These are phyloP conservation scores for Gyromitra esculenta DNA, from an alignment of 2,329 filamentous ascomycete genomes.

Conservation along the genomic window DNA sequence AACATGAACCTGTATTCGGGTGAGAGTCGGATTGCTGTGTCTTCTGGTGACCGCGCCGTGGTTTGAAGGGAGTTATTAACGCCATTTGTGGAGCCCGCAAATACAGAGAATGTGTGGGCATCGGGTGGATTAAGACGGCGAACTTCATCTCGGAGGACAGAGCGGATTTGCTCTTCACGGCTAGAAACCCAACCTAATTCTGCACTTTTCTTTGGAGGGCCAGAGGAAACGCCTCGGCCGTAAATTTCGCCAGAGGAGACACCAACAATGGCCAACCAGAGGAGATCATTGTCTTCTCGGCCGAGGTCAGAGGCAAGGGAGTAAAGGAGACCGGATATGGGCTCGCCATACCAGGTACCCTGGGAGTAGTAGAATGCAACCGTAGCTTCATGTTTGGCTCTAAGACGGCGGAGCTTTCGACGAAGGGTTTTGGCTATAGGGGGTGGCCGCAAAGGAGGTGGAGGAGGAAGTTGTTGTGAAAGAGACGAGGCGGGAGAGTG, in stretches of 20 bases:
- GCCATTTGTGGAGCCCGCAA: conserved; percentile 68
- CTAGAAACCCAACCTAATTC: conserved; percentile 67
- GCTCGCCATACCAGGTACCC: conserved; percentile 91
- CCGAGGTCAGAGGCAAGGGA: conserved; percentile 93
- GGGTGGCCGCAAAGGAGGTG: conserved; percentile 60
- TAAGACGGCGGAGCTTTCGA: conserved; percentile 76
- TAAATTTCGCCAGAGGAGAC: conserved; percentile 94
- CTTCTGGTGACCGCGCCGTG: conserved; percentile 85
- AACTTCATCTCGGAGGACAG: conserved; percentile 90
- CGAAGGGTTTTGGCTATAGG: conserved; percentile 78
- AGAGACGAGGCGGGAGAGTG: conserved; percentile 57
- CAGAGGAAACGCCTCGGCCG: conserved; percentile 71
- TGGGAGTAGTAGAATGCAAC: conserved; percentile 85
- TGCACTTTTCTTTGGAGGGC: conserved; percentile 68
- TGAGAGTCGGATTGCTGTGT: conserved; percentile 89
- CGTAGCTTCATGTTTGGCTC: conserved; percentile 78
- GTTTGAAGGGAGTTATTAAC: conserved; percentile 75
- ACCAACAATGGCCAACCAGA: conserved; percentile 95
- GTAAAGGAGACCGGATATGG: conserved; percentile 93
- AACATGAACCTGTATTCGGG: conserved; percentile 93
- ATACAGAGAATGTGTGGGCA: conserved; percentile 58
- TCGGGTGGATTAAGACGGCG: conserved; percentile 87
- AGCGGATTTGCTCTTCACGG: conserved; percentile 82
- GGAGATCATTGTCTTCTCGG: conserved; percentile 92
- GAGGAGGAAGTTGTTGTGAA: conserved; percentile 63